Evolutionary conservation across 371 early-diverging fungal species (phyloP).

Genomic region (Amoeboaphelidium protococcarum): DNA sequence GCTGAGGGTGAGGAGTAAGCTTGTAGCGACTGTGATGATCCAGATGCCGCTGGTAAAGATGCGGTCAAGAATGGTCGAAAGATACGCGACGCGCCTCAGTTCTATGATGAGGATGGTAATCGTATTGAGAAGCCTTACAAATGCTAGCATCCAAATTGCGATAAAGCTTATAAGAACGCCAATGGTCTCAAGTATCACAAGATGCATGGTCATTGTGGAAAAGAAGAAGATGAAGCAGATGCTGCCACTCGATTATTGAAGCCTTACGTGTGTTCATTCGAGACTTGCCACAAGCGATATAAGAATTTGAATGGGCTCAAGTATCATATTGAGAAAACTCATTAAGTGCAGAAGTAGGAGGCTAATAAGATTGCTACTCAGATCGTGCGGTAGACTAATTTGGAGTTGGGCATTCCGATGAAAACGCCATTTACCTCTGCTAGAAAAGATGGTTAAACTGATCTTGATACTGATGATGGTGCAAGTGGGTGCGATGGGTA

Average conservation of each 20-base stretch:
- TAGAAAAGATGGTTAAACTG: no score
- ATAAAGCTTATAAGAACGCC: conserved; percentile 34
- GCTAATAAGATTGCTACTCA: conserved; percentile 3
- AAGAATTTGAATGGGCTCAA: conserved; percentile 93
- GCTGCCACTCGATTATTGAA: conserved; percentile 15
- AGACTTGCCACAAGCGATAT: conserved; percentile 71
- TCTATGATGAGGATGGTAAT: not conserved
- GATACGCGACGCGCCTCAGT: no score
- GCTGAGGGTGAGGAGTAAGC: no score
- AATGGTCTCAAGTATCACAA: conserved; percentile 39
- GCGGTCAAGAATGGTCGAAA: no score
- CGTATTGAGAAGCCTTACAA: conserved; percentile 17
- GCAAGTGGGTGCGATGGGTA: no score
- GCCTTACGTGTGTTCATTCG: conserved; percentile 59
- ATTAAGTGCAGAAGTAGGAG: conserved; percentile 14
- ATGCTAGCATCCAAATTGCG: conserved; percentile 24
- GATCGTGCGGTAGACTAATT: not conserved
- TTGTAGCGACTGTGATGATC: no score
- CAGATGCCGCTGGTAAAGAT: no score
- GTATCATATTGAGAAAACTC: conserved; percentile 72
- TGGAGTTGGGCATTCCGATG: not conserved
- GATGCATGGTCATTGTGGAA: conserved; percentile 25
- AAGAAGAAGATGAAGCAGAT: conserved; percentile 18
- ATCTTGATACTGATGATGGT: no score
- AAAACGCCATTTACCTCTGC: no score